phyloP scores from a whole-genome alignment of 306 rosid genomes.

The Parietaria judaica region DNA sequence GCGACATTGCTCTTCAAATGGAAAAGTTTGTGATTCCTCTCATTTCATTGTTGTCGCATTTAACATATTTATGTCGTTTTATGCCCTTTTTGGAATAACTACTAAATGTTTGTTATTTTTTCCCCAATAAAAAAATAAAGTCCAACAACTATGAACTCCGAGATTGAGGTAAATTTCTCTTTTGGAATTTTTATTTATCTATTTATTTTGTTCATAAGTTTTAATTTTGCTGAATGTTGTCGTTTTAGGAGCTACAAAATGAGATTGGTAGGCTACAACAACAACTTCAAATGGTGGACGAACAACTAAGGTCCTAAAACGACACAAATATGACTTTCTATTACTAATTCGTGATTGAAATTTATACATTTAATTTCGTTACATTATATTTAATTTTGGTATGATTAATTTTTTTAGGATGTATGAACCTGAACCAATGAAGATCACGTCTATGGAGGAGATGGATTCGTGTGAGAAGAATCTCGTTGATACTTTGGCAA shows the following conservation, averaged over 20 bases:
- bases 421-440: conserved; percentile 61
- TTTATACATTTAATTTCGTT: too few relatives aligned
- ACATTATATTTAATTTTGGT: not conserved
- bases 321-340: not conserved
- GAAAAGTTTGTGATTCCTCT: conserved; percentile 28
- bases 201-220: not conserved
- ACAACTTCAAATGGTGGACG: conserved; percentile 70
- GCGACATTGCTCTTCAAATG: conserved; percentile 38
- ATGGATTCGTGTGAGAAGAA: conserved; percentile 57
- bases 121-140: conserved; percentile 17
- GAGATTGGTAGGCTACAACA: conserved; percentile 60
- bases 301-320: conserved; percentile 54
- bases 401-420: conserved; percentile 26
- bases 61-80: not conserved
- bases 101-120: conserved; percentile 5
- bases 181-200: not conserved
- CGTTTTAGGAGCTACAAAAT: conserved; percentile 59
- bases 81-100: not conserved
- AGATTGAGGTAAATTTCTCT: conserved; percentile 32
- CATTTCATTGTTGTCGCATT: not conserved
- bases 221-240: not conserved
- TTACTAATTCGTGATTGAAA: not conserved
- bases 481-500: conserved; percentile 48
- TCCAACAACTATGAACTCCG: conserved; percentile 28
- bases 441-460: conserved; percentile 52